Evolutionary conservation across 2,329 filamentous ascomycete species (phyloP), one percentile per base, ranked within the genome.

Genomic region (Bipolaris cookei): DNA sequence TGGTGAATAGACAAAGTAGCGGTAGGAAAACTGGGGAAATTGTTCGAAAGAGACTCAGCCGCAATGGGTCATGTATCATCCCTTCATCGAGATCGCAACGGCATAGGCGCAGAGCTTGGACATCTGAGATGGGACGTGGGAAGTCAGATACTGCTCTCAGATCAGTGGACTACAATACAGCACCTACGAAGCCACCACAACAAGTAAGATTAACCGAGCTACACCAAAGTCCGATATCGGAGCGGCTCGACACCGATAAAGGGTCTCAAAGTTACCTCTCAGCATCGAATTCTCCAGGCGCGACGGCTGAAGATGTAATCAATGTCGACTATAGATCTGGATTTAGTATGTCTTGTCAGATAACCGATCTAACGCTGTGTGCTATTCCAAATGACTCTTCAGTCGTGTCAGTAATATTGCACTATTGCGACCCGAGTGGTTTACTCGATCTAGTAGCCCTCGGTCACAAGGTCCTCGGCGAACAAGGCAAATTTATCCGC

Each of bases 121-220:
- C 30, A 54, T 44, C 30, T n/a, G 21, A 41, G 37, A 53, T 6
- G 18, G n/a, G 5, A 56, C 54, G 41, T 18, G 7, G 23, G 47
- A 35, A 7, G 47, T 51, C 11, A 23, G 54, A 58, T 44, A 58
- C 20, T 58, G 7, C 55, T 58, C 34, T 32, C 20, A 54, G 34
- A 46, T 32, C 14, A 30, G 18, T 54, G 2, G n/a, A 58, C 55
- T 46, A 28, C 32, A 28, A 50, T 21, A 41, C 16, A 25, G n/a
- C 50, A 46, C 49, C 44, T 58, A 32, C 20, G 14, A 50, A 14
- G 44, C 13, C 25, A 58, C 25, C 18, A n/a, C 23, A 54, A 42
- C 39, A 32, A 54, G 20, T 37, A 50, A 49, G 7, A 18, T 5
- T n/a, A 7, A 58, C 38, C 38, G n/a, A 51, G 3, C 28, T 7